Conservation (phyloP, 2,329 filamentous ascomycete species). For the Dactylellina leptospora region DNA sequence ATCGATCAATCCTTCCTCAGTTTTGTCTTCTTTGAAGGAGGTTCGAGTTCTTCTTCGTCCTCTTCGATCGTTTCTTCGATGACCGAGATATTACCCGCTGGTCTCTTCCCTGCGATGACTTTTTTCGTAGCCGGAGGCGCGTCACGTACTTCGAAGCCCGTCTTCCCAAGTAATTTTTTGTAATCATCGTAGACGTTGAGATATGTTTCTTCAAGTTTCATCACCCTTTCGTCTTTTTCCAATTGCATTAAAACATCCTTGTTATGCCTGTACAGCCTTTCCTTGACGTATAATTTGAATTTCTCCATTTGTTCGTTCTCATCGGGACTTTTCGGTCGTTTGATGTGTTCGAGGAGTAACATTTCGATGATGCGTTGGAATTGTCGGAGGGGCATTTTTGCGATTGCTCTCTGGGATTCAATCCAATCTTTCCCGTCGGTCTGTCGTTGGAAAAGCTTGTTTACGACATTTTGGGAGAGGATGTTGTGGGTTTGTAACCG, state of each 20-base stretch:
- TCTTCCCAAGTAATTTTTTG: slow-evolving; percentile 68
- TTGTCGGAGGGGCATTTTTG: slow-evolving; percentile 78
- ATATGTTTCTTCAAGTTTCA: slow-evolving; percentile 76
- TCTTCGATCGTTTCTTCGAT: slow-evolving; percentile 36
- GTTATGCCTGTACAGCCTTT: slow-evolving; percentile 79
- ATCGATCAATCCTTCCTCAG: slow-evolving; percentile 1
- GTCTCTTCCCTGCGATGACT: slow-evolving; percentile 38
- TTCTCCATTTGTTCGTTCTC: slow-evolving; percentile 61
- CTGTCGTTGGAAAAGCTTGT: slow-evolving; percentile 65
- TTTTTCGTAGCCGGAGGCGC: not conserved
- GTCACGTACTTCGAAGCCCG: not conserved
- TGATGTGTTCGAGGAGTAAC: slow-evolving; percentile 60
- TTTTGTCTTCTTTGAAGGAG: slow-evolving; percentile 34
- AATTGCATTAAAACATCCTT: slow-evolving; percentile 75
- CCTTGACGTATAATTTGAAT: slow-evolving; percentile 80
- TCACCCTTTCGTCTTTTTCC: slow-evolving; percentile 72
- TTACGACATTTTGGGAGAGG: slow-evolving; percentile 61
- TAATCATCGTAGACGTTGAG: slow-evolving; percentile 76
- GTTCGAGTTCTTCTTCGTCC: slow-evolving; percentile 41
- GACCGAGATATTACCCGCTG: slow-evolving; percentile 22
- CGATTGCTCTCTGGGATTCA: slow-evolving; percentile 17
- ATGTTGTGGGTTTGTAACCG: slow-evolving; percentile 68
- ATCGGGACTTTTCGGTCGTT: not conserved
- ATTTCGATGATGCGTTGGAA: slow-evolving; percentile 72
- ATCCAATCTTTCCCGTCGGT: slow-evolving; percentile 64